Conservation (phyloP, 2,329 filamentous ascomycete genomes). For the Cylindrodendrum hubeiense region DNA sequence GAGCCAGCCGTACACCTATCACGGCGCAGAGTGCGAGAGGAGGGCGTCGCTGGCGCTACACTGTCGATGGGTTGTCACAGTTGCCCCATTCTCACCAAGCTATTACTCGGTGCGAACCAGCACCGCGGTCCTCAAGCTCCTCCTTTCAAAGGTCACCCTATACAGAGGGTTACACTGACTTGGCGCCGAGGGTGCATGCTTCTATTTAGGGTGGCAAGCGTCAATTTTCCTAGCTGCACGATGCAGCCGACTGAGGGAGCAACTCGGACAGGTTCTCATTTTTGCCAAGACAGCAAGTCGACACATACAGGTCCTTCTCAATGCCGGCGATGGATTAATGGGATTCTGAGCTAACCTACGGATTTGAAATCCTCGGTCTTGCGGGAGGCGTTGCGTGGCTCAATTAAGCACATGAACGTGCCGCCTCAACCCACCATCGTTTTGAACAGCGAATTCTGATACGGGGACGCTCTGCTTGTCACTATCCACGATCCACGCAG, state of each 20-base stretch:
- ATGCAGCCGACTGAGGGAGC: not conserved
- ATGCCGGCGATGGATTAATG: not conserved
- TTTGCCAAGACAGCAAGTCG: not conserved
- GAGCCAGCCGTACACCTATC: constrained; percentile 3
- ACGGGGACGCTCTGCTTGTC: constrained; percentile 9
- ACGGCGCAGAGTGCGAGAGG: not conserved
- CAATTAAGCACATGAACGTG: not conserved
- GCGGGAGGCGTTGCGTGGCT: not conserved
- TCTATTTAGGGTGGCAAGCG: constrained; percentile 12
- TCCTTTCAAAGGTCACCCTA: not conserved
- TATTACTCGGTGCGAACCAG: not conserved
- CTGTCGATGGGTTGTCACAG: constrained; percentile 4
- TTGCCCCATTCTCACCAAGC: not conserved
- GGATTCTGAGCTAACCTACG: not conserved
- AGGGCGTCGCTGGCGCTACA: constrained; percentile 4
- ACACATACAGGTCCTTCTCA: not conserved
- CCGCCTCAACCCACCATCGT: constrained; percentile 12
- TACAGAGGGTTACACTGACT: constrained; percentile 17
- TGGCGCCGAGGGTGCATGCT: constrained; percentile 11
- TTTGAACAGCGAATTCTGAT: constrained; percentile 16
- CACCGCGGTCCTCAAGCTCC: constrained; percentile 3
- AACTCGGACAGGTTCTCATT: not conserved
- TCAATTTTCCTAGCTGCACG: constrained; percentile 10
- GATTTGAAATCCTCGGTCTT: not conserved
- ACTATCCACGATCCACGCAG: constrained; percentile 24